These are phyloP conservation scores for Ambrosia trifida DNA, from an alignment of 129 eudicot species.

Conservation along the genomic window DNA sequence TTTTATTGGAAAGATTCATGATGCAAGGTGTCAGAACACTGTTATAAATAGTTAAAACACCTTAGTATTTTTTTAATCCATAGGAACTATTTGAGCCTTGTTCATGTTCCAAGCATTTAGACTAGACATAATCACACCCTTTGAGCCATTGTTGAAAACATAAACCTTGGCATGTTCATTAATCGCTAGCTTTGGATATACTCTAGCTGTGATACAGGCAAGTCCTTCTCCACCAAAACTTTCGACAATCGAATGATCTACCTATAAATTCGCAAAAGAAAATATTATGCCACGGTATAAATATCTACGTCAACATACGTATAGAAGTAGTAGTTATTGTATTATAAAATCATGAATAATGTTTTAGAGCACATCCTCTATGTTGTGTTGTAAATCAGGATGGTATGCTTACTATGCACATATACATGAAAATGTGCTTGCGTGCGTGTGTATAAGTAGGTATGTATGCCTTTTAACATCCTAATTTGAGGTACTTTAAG, in stretches of 20 bases:
- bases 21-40: not conserved
- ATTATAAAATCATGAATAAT: not conserved
- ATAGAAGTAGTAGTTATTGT: not conserved
- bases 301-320: not conserved
- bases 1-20: not conserved
- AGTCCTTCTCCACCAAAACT: conserved; percentile 61
- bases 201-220: conserved; percentile 56
- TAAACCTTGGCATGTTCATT: conserved; percentile 42
- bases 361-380: not conserved
- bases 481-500: not conserved
- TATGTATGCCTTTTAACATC: not conserved
- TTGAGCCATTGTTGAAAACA: conserved; percentile 46
- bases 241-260: conserved; percentile 60
- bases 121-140: conserved; percentile 27
- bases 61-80: not conserved
- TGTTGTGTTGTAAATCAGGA: not conserved
- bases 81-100: conserved; percentile 32
- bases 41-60: not conserved
- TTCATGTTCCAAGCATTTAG: conserved; percentile 53
- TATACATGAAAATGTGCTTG: not conserved
- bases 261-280: conserved; percentile 17
- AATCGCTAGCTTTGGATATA: conserved; percentile 51
- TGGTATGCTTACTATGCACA: not conserved
- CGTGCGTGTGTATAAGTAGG: not conserved
- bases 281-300: not conserved